These are phyloP conservation scores for Pulveroboletus sp. DNA, from an alignment of 768 basidiomycete genomes.

Conservation along the genomic window DNA sequence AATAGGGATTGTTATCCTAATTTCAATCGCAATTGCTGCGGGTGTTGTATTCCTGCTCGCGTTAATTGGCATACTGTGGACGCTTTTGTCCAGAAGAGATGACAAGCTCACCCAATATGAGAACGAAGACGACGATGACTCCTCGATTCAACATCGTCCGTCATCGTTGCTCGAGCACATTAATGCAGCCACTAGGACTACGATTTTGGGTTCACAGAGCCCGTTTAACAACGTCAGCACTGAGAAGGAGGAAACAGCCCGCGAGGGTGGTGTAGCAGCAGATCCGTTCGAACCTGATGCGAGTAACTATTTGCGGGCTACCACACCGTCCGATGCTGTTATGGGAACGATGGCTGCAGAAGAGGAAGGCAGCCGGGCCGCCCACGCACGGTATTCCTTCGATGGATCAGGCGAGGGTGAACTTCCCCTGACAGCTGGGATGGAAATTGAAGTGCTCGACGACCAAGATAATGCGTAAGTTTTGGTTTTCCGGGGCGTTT, in stretches of 20 bases:
- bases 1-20: slow-evolving; percentile 88
- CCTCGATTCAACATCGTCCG: slow-evolving; percentile 72
- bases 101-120: slow-evolving; percentile 66
- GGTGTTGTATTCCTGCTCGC: slow-evolving; percentile 88
- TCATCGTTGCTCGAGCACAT: slow-evolving; percentile 88
- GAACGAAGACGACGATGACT: slow-evolving; percentile 68
- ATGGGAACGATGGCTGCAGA: slow-evolving; percentile 57
- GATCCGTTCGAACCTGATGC: slow-evolving; percentile 69
- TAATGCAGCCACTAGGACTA: slow-evolving; percentile 82
- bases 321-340: slow-evolving; percentile 74
- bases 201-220: slow-evolving; percentile 59
- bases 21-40: slow-evolving; percentile 94
- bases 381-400: slow-evolving; percentile 79
- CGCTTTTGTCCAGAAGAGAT: slow-evolving; percentile 77
- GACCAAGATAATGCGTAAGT: slow-evolving; percentile 77
- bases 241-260: slow-evolving; percentile 50
- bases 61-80: slow-evolving; percentile 83
- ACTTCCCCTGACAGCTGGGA: slow-evolving; percentile 60
- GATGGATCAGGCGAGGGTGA: slow-evolving; percentile 78
- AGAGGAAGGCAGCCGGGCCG: slow-evolving; percentile 62
- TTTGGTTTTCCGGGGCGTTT: not conserved
- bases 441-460: slow-evolving; percentile 72
- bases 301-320: slow-evolving; percentile 73
- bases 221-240: slow-evolving; percentile 34
- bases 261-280: slow-evolving; percentile 35